Conservation (phyloP, 1,139 yeast genomes). For the Yarrowia galli region DNA sequence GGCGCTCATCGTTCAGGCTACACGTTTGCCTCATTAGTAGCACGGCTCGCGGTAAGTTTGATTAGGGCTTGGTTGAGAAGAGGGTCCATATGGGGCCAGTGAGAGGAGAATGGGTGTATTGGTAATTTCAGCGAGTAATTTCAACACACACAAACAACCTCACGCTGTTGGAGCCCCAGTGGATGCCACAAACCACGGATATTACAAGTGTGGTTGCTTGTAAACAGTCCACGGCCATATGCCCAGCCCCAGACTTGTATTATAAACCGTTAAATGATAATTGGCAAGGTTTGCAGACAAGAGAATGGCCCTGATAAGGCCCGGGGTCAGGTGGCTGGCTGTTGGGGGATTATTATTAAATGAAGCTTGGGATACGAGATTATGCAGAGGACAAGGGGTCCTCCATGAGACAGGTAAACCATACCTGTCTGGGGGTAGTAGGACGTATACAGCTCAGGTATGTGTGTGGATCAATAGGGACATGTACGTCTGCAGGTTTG, state of each 20-base stretch:
- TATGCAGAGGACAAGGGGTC: constrained; percentile 20
- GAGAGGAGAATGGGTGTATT: too few relatives aligned
- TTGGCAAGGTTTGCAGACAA: not conserved
- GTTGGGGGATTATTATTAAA: constrained; percentile 10
- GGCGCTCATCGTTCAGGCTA: constrained; percentile 6
- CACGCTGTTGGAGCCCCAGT: not conserved
- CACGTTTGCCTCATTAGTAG: constrained; percentile 1
- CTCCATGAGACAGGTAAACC: not conserved
- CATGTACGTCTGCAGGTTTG: not conserved
- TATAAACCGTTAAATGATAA: constrained; percentile 17
- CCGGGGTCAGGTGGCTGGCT: constrained; percentile 17
- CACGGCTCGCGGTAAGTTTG: constrained; percentile 6
- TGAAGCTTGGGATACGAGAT: constrained; percentile 29
- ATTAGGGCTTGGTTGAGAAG: not conserved
- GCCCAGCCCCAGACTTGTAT: not conserved
- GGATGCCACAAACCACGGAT: too few relatives aligned
- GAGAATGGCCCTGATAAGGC: constrained; percentile 5
- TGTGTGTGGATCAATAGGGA: not conserved
- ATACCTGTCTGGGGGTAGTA: too few relatives aligned
- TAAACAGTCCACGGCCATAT: not conserved
- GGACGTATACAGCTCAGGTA: not conserved
- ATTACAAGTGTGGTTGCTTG: constrained; percentile 2
- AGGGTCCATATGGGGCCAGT: not conserved
- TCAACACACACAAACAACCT: not conserved
- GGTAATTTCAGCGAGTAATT: not conserved